Base-by-base conservation (phyloP, 2,329 filamentous ascomycete species). In the Pleoardoris graminearum region DNA sequence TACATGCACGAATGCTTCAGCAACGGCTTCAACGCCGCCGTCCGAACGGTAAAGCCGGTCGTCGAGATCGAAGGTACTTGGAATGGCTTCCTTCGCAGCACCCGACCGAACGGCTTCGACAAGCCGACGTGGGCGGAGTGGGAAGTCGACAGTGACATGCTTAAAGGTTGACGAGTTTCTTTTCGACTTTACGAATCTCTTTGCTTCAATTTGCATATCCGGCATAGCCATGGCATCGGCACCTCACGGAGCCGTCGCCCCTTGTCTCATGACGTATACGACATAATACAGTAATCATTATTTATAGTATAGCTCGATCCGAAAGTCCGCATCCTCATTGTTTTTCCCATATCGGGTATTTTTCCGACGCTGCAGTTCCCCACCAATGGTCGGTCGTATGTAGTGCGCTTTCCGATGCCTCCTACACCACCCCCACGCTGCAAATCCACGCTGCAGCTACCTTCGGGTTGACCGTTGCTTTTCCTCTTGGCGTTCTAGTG, bases 71-170 rank as follows among this genome's bases (percentile, higher is more conserved):
- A 78, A 29, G 78, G 77, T 0, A 76, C 77, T 11, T 77, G 79
- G 63, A 80, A 79, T 60, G 74, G 72, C 23, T 81, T 80, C 57
- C 54, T 77, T 25, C 71, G 79, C 36, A 77, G 75, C 39, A 77
- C 77, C 53, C 73, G 79, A 51, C 80, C 81, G 4, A 83, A 83
- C 67, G 81, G 80, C 2, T 76, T 70, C 27, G 80, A 83, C 67
- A 61, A 64, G 35, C 71, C 80, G 3, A 76, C 67, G 12, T 83
- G 81, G 81, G 67, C 75, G 16, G 70, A 62, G n/a, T 76, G 73
- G 73, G 73, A 76, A 53, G 65, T 76, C n/a, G 73, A 75, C 47
- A 64, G 70, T 29, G 72, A 69, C 38, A 69, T 75, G 64, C 39
- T 75, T 42, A 64, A 58, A 50, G 43, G 53, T 25, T 71, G 48